Conservation (phyloP, 805 yeast genomes). For the Clavispora carvajalis region DNA sequence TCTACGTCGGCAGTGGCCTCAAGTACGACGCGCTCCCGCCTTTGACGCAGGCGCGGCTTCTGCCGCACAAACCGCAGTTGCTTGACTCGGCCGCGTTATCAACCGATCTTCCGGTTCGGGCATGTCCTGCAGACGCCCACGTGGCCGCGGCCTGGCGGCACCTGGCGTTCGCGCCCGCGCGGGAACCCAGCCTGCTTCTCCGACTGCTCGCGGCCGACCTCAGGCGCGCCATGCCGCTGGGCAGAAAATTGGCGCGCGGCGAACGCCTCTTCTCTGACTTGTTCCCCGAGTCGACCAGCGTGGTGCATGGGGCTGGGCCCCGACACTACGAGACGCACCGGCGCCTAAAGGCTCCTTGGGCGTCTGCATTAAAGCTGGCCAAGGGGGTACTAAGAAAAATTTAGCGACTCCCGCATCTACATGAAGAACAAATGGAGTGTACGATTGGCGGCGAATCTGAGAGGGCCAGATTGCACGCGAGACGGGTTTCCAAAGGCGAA, state of each 20-base stretch:
- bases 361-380: background rate
- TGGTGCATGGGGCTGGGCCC: too few relatives aligned
- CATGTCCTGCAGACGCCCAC: background rate
- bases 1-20: conserved; percentile 27
- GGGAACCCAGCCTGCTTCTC: conserved; percentile 4
- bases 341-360: background rate
- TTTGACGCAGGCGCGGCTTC: background rate
- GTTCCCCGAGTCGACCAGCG: background rate
- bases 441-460: too few relatives aligned
- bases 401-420: too few relatives aligned
- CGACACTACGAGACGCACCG: too few relatives aligned
- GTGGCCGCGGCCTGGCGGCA: background rate
- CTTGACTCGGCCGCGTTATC: background rate
- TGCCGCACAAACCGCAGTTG: background rate
- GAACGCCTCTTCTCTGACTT: background rate
- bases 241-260: conserved; percentile 2
- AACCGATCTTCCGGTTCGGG: background rate
- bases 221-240: conserved; percentile 3
- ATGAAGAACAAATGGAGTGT: too few relatives aligned
- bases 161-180: background rate
- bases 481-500: too few relatives aligned
- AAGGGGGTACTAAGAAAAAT: background rate
- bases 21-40: background rate
- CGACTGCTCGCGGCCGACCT: conserved; percentile 1
- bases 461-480: too few relatives aligned